These are phyloP conservation scores for Fomitopsis pinicola DNA, from an alignment of 1,284 basidiomycete genomes.

Conservation along the genomic window DNA sequence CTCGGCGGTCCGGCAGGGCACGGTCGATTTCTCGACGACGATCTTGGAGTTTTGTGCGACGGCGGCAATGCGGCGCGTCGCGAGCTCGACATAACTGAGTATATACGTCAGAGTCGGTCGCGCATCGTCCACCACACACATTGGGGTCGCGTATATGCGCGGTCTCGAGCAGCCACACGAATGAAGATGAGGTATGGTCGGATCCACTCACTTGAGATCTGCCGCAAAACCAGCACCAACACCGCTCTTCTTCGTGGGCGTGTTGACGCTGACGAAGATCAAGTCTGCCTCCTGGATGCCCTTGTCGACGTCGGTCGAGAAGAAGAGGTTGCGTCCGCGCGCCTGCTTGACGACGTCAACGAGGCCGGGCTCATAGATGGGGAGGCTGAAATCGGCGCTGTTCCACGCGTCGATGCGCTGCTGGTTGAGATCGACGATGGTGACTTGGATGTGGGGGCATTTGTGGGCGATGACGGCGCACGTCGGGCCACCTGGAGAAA, in stretches of 20 bases:
- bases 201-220: slow-evolving; percentile 78
- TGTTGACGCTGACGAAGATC: slow-evolving; percentile 91
- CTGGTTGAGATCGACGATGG: slow-evolving; percentile 97
- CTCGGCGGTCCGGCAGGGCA: slow-evolving; percentile 96
- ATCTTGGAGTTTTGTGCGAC: slow-evolving; percentile 93
- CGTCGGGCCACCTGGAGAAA: slow-evolving; percentile 75
- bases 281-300: slow-evolving; percentile 91
- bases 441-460: slow-evolving; percentile 92
- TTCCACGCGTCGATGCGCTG: slow-evolving; percentile 97
- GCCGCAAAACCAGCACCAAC: slow-evolving; percentile 97
- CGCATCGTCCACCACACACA: background rate
- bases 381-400: slow-evolving; percentile 66
- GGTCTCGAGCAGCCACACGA: background rate
- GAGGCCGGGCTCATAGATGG: slow-evolving; percentile 98
- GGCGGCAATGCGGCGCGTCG: slow-evolving; percentile 92
- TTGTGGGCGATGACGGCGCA: slow-evolving; percentile 95
- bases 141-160: background rate
- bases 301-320: slow-evolving; percentile 93
- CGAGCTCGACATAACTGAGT: slow-evolving; percentile 88
- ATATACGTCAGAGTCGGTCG: background rate
- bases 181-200: background rate
- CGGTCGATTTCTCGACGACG: slow-evolving; percentile 99
- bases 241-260: slow-evolving; percentile 97
- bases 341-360: slow-evolving; percentile 87
- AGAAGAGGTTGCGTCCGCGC: slow-evolving; percentile 94